Evolutionary conservation across 306 rosid genomes (phyloP).

Genomic region (Cicer bijugum): DNA sequence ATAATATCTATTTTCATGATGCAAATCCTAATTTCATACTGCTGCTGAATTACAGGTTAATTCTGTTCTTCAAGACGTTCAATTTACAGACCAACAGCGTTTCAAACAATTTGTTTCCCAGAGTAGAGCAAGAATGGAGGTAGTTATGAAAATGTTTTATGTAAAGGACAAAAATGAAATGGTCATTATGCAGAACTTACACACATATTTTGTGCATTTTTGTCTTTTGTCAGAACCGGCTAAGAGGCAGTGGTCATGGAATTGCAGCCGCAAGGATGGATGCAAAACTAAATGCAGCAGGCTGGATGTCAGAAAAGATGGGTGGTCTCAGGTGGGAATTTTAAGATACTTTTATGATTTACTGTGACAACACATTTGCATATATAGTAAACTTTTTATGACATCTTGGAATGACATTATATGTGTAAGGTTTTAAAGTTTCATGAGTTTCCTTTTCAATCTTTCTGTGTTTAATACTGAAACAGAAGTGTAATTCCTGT

Average conservation of each 20-base stretch:
- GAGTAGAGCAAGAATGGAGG: conserved; percentile 99
- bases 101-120: conserved; percentile 95
- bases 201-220: conserved; percentile 28
- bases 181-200: conserved; percentile 31
- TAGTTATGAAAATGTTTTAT: conserved; percentile 42
- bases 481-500: conserved; percentile 34
- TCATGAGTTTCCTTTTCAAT: conserved; percentile 28
- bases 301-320: conserved; percentile 97
- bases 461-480: conserved; percentile 11
- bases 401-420: conserved; percentile 15
- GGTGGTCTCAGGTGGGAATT: conserved; percentile 89
- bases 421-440: conserved; percentile 28
- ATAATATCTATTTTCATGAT: conserved; percentile 3
- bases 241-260: conserved; percentile 98
- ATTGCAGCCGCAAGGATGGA: conserved; percentile 98
- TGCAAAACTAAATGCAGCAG: conserved; percentile 87
- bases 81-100: conserved; percentile 92
- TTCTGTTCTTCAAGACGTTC: conserved; percentile 89
- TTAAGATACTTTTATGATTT: conserved; percentile 39
- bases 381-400: conserved; percentile 4
- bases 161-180: conserved; percentile 26
- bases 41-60: conserved; percentile 62
- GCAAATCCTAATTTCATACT: conserved; percentile 45
- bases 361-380: conserved; percentile 24
- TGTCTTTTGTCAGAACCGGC: conserved; percentile 70